Base-by-base conservation (phyloP, 352 stramenopile genomes). In the Phytophthora aleatoria region DNA sequence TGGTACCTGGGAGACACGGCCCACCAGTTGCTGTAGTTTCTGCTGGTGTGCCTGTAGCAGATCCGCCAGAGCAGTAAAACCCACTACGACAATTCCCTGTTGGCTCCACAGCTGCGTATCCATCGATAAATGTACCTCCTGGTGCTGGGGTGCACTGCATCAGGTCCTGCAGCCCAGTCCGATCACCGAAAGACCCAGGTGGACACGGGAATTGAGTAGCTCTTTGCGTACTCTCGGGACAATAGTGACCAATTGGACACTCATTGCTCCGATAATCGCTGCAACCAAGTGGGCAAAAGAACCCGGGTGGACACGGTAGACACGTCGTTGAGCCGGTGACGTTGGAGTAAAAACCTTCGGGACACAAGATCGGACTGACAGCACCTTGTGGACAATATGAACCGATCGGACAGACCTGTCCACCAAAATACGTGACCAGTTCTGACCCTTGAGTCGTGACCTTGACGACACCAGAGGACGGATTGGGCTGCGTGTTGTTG, bases 231-330 rank as follows among this genome's bases (percentile, higher is more conserved):
- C 80, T 77, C 8, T 78, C 58, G 0, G 84, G 87, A 36, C 92
- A 98, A 54, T 92, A 98, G 55, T 96, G 81, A 0, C 91, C 91
- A 35, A 71, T 63, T 0, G 91, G 86, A 65, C 91, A 97, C 2
- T 61, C 50, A 11, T 85, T 82, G n/a, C 24, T 41, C 15, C 55
- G 42, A 65, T 90, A 94, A 15, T 61, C 35, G 3, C 48, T 44
- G 43, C 64, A 79, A 36, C 76, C 81, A 13, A 89, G 47, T 0
- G 64, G 74, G 26, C 85, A 93, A n/a, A 70, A 85, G 49, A 68
- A 87, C 2, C 70, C 76, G 20, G 58, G 31, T 20, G 72, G 78
- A 26, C 77, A 83, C 6, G 61, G 24, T 28, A 76, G 66, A 55
- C 80, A 89, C 1, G 55, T 35, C 15, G 61, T 12, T 24, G 63